These are phyloP conservation scores for Aspergillus nidulans DNA, from an alignment of 495 filamentous ascomycete species.

Conservation along the genomic window DNA sequence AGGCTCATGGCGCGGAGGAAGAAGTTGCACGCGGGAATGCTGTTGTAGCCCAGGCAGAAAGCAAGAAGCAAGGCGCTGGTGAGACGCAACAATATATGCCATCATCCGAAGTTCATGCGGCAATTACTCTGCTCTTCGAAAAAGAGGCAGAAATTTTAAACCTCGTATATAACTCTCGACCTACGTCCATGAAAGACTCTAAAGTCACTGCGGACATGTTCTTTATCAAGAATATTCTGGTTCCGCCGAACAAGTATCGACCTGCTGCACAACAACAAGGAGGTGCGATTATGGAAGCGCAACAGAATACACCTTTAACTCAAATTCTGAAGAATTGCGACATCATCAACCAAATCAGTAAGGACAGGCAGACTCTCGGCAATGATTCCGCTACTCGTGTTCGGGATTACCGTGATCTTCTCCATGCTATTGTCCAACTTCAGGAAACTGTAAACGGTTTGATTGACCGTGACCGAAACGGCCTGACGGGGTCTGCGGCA, in stretches of 20 bases:
- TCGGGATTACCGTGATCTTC: slow-evolving; percentile 56
- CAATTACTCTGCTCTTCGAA: slow-evolving; percentile 75
- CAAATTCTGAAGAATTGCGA: slow-evolving; percentile 68
- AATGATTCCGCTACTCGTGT: slow-evolving; percentile 34
- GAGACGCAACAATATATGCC: slow-evolving; percentile 63
- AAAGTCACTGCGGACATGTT: slow-evolving; percentile 79
- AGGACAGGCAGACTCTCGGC: slow-evolving; percentile 57
- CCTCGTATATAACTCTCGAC: slow-evolving; percentile 76
- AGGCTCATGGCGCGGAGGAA: slow-evolving; percentile 58
- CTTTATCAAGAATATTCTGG: slow-evolving; percentile 77
- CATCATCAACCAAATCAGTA: slow-evolving; percentile 67
- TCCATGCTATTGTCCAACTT: slow-evolving; percentile 70
- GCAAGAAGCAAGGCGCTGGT: slow-evolving; percentile 27
- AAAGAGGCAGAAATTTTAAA: slow-evolving; percentile 76
- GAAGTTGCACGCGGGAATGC: slow-evolving; percentile 61
- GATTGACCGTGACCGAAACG: slow-evolving; percentile 81
- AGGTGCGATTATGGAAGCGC: slow-evolving; percentile 73
- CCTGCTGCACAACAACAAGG: slow-evolving; percentile 78
- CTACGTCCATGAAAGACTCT: slow-evolving; percentile 44
- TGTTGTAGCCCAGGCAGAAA: slow-evolving; percentile 30
- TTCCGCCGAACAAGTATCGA: slow-evolving; percentile 91
- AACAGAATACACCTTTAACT: slow-evolving; percentile 81
- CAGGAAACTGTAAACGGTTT: slow-evolving; percentile 89
- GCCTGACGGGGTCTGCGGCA: slow-evolving; percentile 63
- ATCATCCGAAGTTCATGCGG: slow-evolving; percentile 68